Percentiles rank a stretch among this genome's conserved stretches.
These are phyloP conservation scores for Areca catechu DNA, from an alignment of 176 grass and related monocot species.

Conservation along the genomic window DNA sequence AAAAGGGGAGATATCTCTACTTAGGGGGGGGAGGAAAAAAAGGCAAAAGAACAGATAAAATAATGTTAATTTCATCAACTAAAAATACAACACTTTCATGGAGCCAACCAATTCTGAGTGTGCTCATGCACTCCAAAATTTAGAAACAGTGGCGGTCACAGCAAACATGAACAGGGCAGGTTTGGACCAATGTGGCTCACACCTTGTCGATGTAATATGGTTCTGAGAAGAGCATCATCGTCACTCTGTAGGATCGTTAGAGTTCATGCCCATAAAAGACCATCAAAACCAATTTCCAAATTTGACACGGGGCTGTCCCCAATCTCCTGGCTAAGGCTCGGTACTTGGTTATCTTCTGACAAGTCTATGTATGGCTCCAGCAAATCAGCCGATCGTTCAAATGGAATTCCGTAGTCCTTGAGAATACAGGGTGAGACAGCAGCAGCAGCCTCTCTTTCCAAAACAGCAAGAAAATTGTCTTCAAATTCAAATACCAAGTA, in stretches of 20 bases:
- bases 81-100: too few species aligned
- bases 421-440: slow-evolving; percentile 53
- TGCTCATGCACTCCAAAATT: too few species aligned
- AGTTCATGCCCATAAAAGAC: slow-evolving; percentile 80
- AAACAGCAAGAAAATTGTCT: slow-evolving; percentile 85
- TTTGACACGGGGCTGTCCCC: slow-evolving; percentile 77
- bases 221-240: too few species aligned
- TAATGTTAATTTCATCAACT: too few species aligned
- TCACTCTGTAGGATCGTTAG: background rate
- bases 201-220: too few species aligned
- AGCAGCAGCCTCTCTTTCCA: slow-evolving; percentile 49
- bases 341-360: slow-evolving; percentile 29
- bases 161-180: too few species aligned
- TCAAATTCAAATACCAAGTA: slow-evolving; percentile 96
- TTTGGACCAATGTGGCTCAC: too few species aligned
- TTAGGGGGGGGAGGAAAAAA: too few species aligned
- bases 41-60: too few species aligned
- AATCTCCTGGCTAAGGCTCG: slow-evolving; percentile 51
- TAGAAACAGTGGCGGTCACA: too few species aligned
- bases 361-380: slow-evolving; percentile 47
- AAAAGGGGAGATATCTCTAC: too few species aligned
- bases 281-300: slow-evolving; percentile 73
- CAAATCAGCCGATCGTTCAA: slow-evolving; percentile 62
- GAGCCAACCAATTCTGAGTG: too few species aligned
- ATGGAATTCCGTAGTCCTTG: slow-evolving; percentile 81